Evolutionary conservation across 495 filamentous ascomycete species (phyloP).

Genomic region (Darksidea phi): DNA sequence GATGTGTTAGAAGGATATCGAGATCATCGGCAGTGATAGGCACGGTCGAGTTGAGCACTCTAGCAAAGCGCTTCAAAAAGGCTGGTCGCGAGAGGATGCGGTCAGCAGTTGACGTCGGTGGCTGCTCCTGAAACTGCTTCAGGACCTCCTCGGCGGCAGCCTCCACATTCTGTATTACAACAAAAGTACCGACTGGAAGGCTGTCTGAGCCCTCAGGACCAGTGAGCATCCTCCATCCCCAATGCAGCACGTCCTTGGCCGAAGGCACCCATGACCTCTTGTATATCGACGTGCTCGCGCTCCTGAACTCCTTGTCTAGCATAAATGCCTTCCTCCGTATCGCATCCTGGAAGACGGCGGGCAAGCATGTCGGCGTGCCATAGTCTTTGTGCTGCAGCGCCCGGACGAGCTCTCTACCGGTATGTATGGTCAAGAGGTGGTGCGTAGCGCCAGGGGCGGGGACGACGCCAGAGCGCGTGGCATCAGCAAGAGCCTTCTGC

Average conservation of each 20-base stretch:
- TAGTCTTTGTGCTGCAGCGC: constrained; percentile 74
- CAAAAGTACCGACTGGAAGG: constrained; percentile 55
- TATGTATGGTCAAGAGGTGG: constrained; percentile 61
- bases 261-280: constrained; percentile 50
- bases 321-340: constrained; percentile 66
- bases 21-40: constrained; percentile 13
- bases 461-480: constrained; percentile 65
- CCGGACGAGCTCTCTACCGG: constrained; percentile 66
- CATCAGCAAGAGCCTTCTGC: constrained; percentile 68
- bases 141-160: constrained; percentile 37
- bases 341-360: constrained; percentile 75
- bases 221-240: constrained; percentile 66
- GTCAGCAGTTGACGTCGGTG: constrained; percentile 6
- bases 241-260: constrained; percentile 65
- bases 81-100: constrained; percentile 26
- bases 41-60: constrained; percentile 29
- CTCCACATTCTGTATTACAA: constrained; percentile 61
- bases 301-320: constrained; percentile 62
- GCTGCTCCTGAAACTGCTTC: constrained; percentile 9
- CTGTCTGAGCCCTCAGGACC: constrained; percentile 56
- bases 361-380: constrained; percentile 80
- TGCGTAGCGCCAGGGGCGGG: constrained; percentile 46
- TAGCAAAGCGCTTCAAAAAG: constrained; percentile 24
- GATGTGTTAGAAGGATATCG: constrained; percentile 40
- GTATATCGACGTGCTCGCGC: constrained; percentile 62